These are phyloP conservation scores for Cyclostephanos tholiformis DNA, from an alignment of 108 stramenopile species.

Conservation along the genomic window DNA sequence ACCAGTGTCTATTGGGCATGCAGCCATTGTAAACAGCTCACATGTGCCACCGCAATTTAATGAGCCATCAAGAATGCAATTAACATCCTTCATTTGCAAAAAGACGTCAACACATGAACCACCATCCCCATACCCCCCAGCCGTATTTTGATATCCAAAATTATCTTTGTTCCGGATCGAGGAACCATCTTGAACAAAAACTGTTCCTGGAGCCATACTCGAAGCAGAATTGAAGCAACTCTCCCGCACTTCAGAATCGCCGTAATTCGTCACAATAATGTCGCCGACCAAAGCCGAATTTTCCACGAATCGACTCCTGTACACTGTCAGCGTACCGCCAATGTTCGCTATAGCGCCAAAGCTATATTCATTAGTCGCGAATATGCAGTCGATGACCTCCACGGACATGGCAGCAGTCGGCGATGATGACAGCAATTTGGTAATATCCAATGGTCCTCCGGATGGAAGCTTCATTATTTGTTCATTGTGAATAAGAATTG, in stretches of 20 bases:
- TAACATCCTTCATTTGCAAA: constrained; percentile 17
- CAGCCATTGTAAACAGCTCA: constrained; percentile 16
- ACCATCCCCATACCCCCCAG: constrained; percentile 14
- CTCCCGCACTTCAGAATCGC: constrained; percentile 20
- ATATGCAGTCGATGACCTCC: constrained; percentile 21
- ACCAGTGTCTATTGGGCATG: constrained; percentile 26
- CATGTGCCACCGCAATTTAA: constrained; percentile 37
- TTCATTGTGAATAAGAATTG: constrained; percentile 27
- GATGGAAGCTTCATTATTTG: background rate
- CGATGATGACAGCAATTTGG: background rate
- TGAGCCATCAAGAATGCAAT: constrained; percentile 18
- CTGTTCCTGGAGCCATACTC: constrained; percentile 32
- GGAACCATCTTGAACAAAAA: constrained; percentile 42
- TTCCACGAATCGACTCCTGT: constrained; percentile 22
- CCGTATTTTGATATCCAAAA: constrained; percentile 38
- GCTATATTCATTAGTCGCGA: constrained; percentile 16
- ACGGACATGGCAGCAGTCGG: constrained; percentile 42
- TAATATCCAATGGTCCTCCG: background rate
- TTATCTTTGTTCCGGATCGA: constrained; percentile 29
- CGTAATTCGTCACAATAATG: constrained; percentile 35
- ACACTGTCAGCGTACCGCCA: constrained; percentile 37
- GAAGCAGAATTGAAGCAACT: constrained; percentile 36
- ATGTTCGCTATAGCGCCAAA: constrained; percentile 39
- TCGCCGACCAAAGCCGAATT: constrained; percentile 35
- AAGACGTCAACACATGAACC: constrained; percentile 36